Base-by-base conservation (phyloP, 2,329 filamentous ascomycete genomes). In the Rachicladosporium sp. region DNA sequence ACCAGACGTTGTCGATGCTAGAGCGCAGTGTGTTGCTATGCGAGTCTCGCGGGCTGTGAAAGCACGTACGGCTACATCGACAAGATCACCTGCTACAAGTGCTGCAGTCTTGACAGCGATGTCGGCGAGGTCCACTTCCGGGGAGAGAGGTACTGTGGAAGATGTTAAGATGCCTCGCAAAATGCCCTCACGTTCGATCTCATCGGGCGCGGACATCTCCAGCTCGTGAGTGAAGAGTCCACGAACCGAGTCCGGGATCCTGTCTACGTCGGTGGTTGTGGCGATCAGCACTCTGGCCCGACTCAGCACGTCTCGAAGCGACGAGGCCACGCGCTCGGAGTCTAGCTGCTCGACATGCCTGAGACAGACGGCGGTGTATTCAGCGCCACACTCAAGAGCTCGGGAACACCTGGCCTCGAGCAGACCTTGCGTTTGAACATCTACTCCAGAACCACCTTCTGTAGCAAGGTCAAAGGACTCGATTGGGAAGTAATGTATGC, bases 81-180 rank as follows among this genome's bases (percentile, higher is more conserved):
- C 81, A 8, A 98, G 66, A 56, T 98, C 89, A 10, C 55, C 91
- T 12, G 91, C 91, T 2, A 98, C 91, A 6, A 98, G 70, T 1
- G 91, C 91, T 4, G 91, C 91, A 6, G 91, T 98, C 66, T 96
- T 96, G 37, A 98, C 73, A 1, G 91, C 91, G 10, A 98, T 80
- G 7, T 80, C 78, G 45, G 78, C 74, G 4, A 98, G 69, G 40
- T 95, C 87, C 3, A 95, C 85, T 36, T 88, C 81, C 0, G 82
- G 74, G 11, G 88, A 83, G 2, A 95, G 65, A n/a, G 76, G 73
- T 13, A 94, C 71, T 2, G 82, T 79, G 19, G 78, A 75, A 43
- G 86, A 79, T 29, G 82, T 74, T 27, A 95, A 73, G 29, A 93
- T 83, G 43, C 78, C 79, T 37, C 75, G 76, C 6, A 98, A 65